phyloP scores from a whole-genome alignment of 108 stramenopile species.

The Cyclostephanos tholiformis region DNA sequence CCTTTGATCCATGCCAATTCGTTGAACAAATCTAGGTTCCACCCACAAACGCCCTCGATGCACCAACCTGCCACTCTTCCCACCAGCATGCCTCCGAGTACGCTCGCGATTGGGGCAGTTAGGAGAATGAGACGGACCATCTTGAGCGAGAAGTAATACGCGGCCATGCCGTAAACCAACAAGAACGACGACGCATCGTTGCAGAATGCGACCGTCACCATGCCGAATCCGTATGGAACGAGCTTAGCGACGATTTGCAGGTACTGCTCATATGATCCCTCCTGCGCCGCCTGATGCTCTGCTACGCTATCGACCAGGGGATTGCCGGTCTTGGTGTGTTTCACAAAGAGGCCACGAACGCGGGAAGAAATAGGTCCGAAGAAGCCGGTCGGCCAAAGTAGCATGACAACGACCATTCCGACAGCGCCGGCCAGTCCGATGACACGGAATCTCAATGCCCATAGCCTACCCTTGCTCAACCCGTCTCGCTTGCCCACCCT shows the following conservation, averaged over 20 bases:
- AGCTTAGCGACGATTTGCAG: slow-evolving; percentile 70
- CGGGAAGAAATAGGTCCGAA: slow-evolving; percentile 91
- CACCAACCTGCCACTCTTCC: slow-evolving; percentile 67
- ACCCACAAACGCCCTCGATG: slow-evolving; percentile 50
- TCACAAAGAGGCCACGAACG: slow-evolving; percentile 90
- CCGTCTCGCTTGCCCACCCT: slow-evolving; percentile 54
- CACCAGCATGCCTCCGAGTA: slow-evolving; percentile 87
- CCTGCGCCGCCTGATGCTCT: slow-evolving; percentile 97
- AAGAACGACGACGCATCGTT: slow-evolving; percentile 90
- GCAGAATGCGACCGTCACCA: slow-evolving; percentile 62
- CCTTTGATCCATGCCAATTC: not conserved
- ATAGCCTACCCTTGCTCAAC: slow-evolving; percentile 39
- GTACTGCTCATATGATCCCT: slow-evolving; percentile 93
- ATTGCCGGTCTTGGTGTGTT: slow-evolving; percentile 93
- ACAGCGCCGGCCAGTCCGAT: slow-evolving; percentile 47
- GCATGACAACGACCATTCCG: slow-evolving; percentile 39
- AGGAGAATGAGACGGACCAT: slow-evolving; percentile 98
- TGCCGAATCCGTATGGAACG: slow-evolving; percentile 92
- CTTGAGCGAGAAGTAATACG: slow-evolving; percentile 95
- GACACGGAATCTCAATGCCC: slow-evolving; percentile 67
- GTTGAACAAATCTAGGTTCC: slow-evolving; percentile 38
- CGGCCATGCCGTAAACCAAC: slow-evolving; percentile 87
- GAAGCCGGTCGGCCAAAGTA: slow-evolving; percentile 85
- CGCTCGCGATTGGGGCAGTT: slow-evolving; percentile 93
- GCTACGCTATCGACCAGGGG: slow-evolving; percentile 93